These are phyloP conservation scores for Candida bentonensis DNA, from an alignment of 805 yeast genomes.

Conservation along the genomic window DNA sequence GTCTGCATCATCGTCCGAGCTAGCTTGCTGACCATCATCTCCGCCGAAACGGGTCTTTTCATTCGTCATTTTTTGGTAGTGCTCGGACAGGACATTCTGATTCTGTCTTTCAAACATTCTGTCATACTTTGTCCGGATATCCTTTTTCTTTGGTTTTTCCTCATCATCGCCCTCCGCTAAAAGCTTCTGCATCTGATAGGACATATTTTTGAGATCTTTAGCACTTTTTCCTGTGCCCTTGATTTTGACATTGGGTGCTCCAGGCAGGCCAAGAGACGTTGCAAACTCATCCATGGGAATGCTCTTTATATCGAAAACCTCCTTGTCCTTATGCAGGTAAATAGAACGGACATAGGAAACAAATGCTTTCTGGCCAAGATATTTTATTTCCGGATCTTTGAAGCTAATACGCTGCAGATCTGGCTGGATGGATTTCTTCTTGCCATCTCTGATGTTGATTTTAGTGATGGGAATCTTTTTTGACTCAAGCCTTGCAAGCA, in stretches of 20 bases:
- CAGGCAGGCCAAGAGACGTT: constrained; percentile 80
- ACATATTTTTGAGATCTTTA: constrained; percentile 68
- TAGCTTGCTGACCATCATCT: constrained; percentile 17
- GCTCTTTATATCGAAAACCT: constrained; percentile 62
- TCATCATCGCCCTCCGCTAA: constrained; percentile 48
- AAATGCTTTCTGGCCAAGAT: constrained; percentile 90
- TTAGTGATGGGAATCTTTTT: constrained; percentile 57
- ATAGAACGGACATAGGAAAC: constrained; percentile 81
- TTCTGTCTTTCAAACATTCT: constrained; percentile 91
- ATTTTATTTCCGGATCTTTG: constrained; percentile 81
- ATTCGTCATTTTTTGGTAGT: constrained; percentile 62
- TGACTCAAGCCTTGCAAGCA: constrained; percentile 45
- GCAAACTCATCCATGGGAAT: constrained; percentile 79
- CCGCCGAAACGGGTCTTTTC: background rate
- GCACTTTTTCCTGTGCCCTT: constrained; percentile 26
- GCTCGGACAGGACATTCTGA: constrained; percentile 83
- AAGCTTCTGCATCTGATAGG: constrained; percentile 52
- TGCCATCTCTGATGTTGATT: constrained; percentile 61
- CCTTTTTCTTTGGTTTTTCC: constrained; percentile 31
- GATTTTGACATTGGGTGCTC: constrained; percentile 86
- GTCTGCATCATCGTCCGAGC: constrained; percentile 37
- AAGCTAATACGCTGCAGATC: constrained; percentile 85
- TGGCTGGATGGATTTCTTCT: constrained; percentile 58
- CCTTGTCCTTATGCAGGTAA: constrained; percentile 75
- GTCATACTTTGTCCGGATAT: constrained; percentile 77